Percentiles rank a stretch among this genome's conserved stretches.
phyloP scores from a whole-genome alignment of 495 filamentous ascomycete genomes.

The Glonium stellatum region DNA sequence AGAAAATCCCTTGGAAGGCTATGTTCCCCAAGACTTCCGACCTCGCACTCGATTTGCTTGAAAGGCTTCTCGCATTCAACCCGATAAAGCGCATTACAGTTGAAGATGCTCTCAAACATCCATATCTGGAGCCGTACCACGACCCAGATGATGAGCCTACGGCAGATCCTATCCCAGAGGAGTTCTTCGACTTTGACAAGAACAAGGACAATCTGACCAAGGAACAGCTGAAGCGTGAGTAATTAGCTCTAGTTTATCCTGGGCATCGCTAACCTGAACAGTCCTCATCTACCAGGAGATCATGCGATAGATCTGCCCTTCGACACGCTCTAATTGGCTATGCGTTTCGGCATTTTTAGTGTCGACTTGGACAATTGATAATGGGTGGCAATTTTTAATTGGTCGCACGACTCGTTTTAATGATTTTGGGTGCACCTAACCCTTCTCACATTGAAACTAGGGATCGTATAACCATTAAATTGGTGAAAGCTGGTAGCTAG shows the following conservation, averaged over 20 bases:
- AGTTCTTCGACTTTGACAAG: constrained; percentile 99
- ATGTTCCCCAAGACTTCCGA: constrained; percentile 98
- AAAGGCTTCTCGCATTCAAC: constrained; percentile 96
- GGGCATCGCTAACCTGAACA: constrained; percentile 29
- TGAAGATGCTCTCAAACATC: constrained; percentile 93
- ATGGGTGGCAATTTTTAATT: neutral
- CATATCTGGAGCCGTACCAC: constrained; percentile 97
- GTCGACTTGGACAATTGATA: constrained; percentile 3
- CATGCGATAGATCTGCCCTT: constrained; percentile 73
- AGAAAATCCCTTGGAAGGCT: constrained; percentile 96
- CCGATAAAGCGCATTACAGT: constrained; percentile 97
- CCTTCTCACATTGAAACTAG: neutral
- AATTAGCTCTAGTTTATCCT: neutral
- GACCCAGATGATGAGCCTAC: constrained; percentile 99
- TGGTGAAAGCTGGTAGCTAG: neutral
- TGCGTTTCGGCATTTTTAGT: neutral
- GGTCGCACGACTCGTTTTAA: neutral
- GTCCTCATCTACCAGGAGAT: constrained; percentile 96
- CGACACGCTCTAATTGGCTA: no score
- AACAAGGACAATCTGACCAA: constrained; percentile 98
- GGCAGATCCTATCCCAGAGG: constrained; percentile 90
- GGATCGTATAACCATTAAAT: neutral
- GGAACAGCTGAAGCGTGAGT: constrained; percentile 85
- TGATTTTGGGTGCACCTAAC: neutral
- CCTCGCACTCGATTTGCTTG: constrained; percentile 83